Evolutionary conservation across 371 early-diverging fungal genomes (phyloP).

Genomic region (Massospora cicadina): DNA sequence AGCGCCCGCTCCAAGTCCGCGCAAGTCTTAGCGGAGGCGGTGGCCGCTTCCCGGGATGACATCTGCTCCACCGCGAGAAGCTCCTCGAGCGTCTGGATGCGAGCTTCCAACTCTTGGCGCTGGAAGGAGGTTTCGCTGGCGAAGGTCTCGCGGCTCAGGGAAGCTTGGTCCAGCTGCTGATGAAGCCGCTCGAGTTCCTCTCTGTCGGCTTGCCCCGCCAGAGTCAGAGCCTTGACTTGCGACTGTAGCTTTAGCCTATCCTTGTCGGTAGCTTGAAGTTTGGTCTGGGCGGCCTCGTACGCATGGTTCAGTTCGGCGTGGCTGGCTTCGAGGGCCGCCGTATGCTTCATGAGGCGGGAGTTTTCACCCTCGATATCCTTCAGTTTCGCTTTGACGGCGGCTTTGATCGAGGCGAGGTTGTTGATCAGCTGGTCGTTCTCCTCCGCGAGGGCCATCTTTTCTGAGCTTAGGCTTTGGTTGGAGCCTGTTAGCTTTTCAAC

Average conservation of each 20-base stretch:
- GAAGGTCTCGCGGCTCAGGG: background rate
- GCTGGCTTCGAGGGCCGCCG: background rate
- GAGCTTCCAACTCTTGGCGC: background rate
- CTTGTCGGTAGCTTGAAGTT: background rate
- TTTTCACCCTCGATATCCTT: background rate
- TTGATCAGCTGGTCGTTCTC: background rate
- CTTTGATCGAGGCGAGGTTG: background rate
- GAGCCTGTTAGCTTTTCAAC: background rate
- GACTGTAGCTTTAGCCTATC: background rate
- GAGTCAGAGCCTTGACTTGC: background rate
- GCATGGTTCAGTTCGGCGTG: background rate
- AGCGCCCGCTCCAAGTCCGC: background rate
- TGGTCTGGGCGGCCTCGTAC: background rate
- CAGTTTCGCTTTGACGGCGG: background rate
- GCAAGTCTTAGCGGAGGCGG: background rate
- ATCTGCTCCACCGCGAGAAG: background rate
- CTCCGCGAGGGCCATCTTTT: background rate
- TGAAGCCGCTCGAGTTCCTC: background rate
- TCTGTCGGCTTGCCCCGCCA: too few species aligned
- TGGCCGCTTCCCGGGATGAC: background rate
- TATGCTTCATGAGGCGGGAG: background rate
- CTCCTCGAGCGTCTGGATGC: background rate
- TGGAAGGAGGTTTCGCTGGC: background rate
- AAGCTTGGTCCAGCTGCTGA: background rate
- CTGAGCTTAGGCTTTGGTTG: background rate